Conservation (phyloP, 2,329 filamentous ascomycete genomes). For the Cercospora sp. region DNA sequence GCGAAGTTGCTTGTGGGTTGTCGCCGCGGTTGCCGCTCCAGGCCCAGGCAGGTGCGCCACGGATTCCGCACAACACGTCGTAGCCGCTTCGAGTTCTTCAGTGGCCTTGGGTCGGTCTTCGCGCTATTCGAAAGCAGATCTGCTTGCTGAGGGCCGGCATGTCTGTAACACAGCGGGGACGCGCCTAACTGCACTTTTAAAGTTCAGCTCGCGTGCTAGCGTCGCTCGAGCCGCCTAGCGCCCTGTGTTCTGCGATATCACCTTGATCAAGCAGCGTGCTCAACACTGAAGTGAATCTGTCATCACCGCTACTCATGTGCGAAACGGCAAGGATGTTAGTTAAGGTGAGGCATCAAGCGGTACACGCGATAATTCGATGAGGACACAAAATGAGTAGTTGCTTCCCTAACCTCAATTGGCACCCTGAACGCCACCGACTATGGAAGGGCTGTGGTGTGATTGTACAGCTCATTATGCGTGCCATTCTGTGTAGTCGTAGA, state of each 20-base stretch:
- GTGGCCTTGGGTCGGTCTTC: background rate
- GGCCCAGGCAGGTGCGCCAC: background rate
- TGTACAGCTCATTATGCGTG: slow-evolving; percentile 25
- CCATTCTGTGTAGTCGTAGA: slow-evolving; percentile 23
- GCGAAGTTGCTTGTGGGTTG: background rate
- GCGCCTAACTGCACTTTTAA: background rate
- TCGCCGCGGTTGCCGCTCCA: background rate
- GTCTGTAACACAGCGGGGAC: background rate
- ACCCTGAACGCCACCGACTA: slow-evolving; percentile 12
- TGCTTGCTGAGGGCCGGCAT: background rate
- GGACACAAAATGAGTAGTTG: background rate
- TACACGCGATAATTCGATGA: background rate
- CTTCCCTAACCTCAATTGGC: background rate
- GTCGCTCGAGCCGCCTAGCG: background rate
- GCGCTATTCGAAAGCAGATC: background rate
- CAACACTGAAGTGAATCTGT: background rate
- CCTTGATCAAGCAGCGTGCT: background rate
- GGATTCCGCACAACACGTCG: background rate
- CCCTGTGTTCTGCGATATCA: background rate
- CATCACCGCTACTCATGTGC: background rate
- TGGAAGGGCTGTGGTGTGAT: slow-evolving; percentile 12
- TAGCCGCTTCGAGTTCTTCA: background rate
- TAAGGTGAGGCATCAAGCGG: background rate
- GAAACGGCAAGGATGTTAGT: background rate
- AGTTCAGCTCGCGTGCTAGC: slow-evolving; percentile 1